Evolutionary conservation across 345 rosid genomes (phyloP), one percentile per base, ranked within the genome.

Genomic region (Citrus reticulata): DNA sequence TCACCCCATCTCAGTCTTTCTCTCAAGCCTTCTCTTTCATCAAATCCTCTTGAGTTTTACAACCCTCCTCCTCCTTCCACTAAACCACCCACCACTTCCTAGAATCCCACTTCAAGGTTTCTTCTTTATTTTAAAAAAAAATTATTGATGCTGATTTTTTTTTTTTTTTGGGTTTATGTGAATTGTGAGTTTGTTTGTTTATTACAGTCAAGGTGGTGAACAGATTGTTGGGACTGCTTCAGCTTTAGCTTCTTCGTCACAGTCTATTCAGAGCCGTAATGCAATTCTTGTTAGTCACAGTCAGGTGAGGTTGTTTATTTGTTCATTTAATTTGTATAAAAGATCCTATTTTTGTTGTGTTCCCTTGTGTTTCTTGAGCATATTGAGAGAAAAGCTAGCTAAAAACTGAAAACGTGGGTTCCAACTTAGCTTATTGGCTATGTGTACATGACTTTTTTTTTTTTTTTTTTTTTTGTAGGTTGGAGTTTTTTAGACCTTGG

Each of bases 11-110:
- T 5, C 87, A 89, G 59, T 78, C 90, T 69, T 93, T 94, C 88
- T 90, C 99, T 57, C 99, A 96, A 73, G 97, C 98, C 2, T 94
- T 96, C 89, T 85, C 92, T 68, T 94, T 89, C 82, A 83, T 94
- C 74, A 90, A 93, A 80, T 86, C 92, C 27, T 81, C 95, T 72
- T 72, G 92, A 88, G 81, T 90, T 90, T 79, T 94, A 96, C 87
- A 39, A 92, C 64, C 89, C 86, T 78, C 92, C 90, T 8, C 60
- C 88, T 55, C 89, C 88, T 78, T 90, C 40, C 27, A 60, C 70
- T 17, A 29, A 74, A 3, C 13, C 81, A 32, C 34, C 81, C 42
- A 32, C 83, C 37, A 10, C 86, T 59, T 0, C 82, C 20, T 14
- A 79, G 76, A 75, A 83, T 39, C n/a, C 79, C 19, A 32, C 83